phyloP scores from a whole-genome alignment of 805 yeast genomes.

The Myxozyma vanderwaltii region DNA sequence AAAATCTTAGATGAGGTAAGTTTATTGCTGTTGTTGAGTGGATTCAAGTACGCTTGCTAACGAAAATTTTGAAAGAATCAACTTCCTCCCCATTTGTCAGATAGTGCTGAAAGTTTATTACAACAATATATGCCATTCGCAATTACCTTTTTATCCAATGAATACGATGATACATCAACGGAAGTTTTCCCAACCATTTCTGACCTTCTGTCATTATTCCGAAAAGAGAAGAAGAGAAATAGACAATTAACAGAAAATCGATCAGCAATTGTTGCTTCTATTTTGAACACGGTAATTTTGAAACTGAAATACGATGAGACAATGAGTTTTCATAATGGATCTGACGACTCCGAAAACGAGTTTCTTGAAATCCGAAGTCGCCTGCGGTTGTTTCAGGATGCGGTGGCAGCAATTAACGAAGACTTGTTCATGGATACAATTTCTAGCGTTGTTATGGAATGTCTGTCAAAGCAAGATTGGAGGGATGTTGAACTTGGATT shows the following conservation, averaged over 20 bases:
- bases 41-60: conserved; percentile 28
- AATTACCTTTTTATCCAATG: conserved; percentile 71
- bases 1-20: conserved; percentile 56
- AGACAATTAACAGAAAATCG: conserved; percentile 42
- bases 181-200: conserved; percentile 82
- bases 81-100: conserved; percentile 27
- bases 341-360: conserved; percentile 73
- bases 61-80: conserved; percentile 40
- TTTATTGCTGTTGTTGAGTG: conserved; percentile 30
- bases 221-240: conserved; percentile 51
- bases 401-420: conserved; percentile 64
- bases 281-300: conserved; percentile 68
- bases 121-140: conserved; percentile 70
- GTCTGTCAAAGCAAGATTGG: conserved; percentile 58
- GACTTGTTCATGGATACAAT: conserved; percentile 62
- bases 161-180: conserved; percentile 82
- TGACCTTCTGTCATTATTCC: conserved; percentile 69
- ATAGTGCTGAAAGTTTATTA: conserved; percentile 40
- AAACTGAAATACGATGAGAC: conserved; percentile 82
- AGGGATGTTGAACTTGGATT: conserved; percentile 82
- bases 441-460: conserved; percentile 59
- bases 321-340: conserved; percentile 60
- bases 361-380: conserved; percentile 77
- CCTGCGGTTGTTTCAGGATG: conserved; percentile 80
- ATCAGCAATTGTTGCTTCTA: conserved; percentile 57